Base-by-base conservation (phyloP, 148 eudicot species). In the Amaranthus cruentus region DNA sequence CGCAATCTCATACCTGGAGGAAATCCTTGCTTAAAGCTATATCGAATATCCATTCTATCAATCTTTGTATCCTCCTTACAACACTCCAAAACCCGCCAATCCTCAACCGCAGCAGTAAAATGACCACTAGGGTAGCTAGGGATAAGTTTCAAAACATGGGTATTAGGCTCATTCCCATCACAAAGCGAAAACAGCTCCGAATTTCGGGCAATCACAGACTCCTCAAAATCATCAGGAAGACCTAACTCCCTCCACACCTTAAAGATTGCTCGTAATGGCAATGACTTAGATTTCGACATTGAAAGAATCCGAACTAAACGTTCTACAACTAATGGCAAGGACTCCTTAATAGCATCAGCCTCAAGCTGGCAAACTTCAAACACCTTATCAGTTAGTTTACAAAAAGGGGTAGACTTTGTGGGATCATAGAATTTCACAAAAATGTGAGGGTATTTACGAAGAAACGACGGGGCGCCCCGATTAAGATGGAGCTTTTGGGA, bases 191-290 rank as follows among this genome's bases (percentile, higher is more conserved):
- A 95, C 60, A 92, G 44, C 38, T 83, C 75, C 50, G 89, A 81
- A 68, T 90, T 87, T 64, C 57, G 63, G 0, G 84, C 75, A 47
- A 95, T 86, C 64, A 95, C 91, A 43, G 92, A 88, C 71, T 90
- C 96, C 88, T 90, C 99, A 68, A 92, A 92, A 68, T 95, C 85
- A 71, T 95, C 97, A 47, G 97, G 97, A 1, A 95, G 87, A 42
- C 96, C 96, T 52, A 95, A 69, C 73, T 92, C 99, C 75, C 88
- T 88, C 91, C 93, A 92, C 6, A 95, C 96, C 68, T 95, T 91
- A 68, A 87, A 88, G 62, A 94, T 61, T 1, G 98, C 98, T 48
- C 98, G 80, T 60, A 94, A 84, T 0, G 97, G 98, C 70, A 94
- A 48, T 6, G 83, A 80, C 68, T 80, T 88, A 1, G 90, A 75